These are phyloP conservation scores for Metarhizium guizhouense DNA, from an alignment of 2,329 filamentous ascomycete genomes.

Conservation along the genomic window DNA sequence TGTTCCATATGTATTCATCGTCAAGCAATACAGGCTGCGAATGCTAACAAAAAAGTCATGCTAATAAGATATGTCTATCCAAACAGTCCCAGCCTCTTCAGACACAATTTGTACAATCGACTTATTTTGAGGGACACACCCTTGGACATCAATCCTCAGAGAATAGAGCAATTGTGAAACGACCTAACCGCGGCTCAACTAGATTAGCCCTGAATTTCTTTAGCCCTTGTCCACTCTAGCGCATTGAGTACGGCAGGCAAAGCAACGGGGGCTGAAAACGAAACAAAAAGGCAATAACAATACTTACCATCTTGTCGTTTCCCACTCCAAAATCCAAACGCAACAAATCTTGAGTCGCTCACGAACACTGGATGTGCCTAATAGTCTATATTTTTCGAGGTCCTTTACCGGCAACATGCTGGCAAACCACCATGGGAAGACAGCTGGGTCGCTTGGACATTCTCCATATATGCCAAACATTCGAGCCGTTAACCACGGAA, in stretches of 20 bases:
- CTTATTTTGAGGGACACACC: neutral
- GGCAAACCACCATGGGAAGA: constrained; percentile 88
- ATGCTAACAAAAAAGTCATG: neutral
- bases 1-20: neutral
- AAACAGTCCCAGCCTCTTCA: neutral
- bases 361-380: constrained; percentile 67
- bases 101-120: neutral
- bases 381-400: constrained; percentile 67
- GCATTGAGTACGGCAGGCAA: neutral
- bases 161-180: constrained; percentile 20
- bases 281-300: neutral
- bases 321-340: constrained; percentile 66
- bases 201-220: constrained; percentile 15
- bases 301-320: constrained; percentile 62
- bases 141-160: constrained; percentile 14
- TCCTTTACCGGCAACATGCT: constrained; percentile 71
- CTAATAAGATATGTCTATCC: neutral
- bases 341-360: constrained; percentile 77
- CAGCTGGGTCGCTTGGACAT: constrained; percentile 63
- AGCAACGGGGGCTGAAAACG: neutral
- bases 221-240: neutral
- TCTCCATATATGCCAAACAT: constrained; percentile 69
- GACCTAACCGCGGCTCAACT: constrained; percentile 20
- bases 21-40: neutral
- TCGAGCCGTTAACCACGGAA: constrained; percentile 65